Evolutionary conservation across 257 asterid genomes (phyloP).

Genomic region (Ilex aquifolium): DNA sequence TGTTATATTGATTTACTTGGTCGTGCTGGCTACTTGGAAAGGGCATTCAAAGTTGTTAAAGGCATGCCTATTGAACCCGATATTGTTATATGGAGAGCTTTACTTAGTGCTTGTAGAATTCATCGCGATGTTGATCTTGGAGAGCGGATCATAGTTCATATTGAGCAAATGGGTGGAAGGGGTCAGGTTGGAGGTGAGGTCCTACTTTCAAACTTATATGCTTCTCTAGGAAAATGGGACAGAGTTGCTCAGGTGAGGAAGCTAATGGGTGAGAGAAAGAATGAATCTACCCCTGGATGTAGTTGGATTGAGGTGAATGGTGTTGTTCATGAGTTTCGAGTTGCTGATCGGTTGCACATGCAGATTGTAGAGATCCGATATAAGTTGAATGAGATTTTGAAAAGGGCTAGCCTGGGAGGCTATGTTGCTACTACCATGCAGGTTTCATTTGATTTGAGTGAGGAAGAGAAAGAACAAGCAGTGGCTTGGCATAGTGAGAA

Average conservation of each 20-base stretch:
- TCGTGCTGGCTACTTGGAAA: conserved; percentile 75
- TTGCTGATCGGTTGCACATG: conserved; percentile 53
- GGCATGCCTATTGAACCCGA: conserved; percentile 64
- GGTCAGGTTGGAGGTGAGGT: conserved; percentile 40
- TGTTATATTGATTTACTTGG: conserved; percentile 77
- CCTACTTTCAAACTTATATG: conserved; percentile 66
- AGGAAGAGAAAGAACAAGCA: conserved; percentile 59
- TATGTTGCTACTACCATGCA: conserved; percentile 40
- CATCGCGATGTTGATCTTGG: conserved; percentile 49
- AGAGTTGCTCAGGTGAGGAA: conserved; percentile 39
- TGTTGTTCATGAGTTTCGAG: conserved; percentile 55
- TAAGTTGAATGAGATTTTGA: conserved; percentile 38
- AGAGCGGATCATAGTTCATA: conserved; percentile 36
- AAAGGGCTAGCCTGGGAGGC: conserved; percentile 35
- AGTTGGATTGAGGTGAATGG: conserved; percentile 71
- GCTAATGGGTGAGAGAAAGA: conserved; percentile 33
- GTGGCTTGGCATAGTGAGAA: conserved; percentile 70
- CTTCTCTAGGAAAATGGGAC: conserved; percentile 79
- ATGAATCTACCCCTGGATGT: conserved; percentile 43
- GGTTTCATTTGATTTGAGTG: conserved; percentile 52
- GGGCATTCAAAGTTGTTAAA: conserved; percentile 57
- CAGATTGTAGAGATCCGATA: conserved; percentile 39
- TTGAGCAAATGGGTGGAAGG: conserved; percentile 35
- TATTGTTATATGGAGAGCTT: conserved; percentile 63
- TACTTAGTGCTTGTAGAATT: conserved; percentile 69